Evolutionary conservation across 2,329 filamentous ascomycete species (phyloP), one percentile per base, ranked within the genome.

Genomic region (Cladosporium sp.): DNA sequence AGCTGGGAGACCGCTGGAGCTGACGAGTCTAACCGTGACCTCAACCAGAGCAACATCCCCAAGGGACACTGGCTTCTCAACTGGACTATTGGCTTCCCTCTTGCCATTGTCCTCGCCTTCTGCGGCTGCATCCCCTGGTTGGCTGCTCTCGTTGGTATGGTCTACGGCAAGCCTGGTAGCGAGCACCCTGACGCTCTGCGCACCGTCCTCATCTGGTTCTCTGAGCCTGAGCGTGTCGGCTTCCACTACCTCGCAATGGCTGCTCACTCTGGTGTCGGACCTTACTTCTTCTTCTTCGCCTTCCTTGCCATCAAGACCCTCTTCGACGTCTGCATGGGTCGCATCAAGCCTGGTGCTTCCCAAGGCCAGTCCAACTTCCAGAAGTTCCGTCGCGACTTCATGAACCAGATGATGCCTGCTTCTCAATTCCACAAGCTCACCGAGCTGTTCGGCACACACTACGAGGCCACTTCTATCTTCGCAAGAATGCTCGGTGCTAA

Each of bases 1-100:
- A 83, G 80, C 65, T 83, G 82, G 80, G 82, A 84, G 64, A 69
- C 78, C 22, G 66, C 75, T 20, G 79, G 81, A 60, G 71, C 74
- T 11, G 66, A 69, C 51, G 79, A 83, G 63, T 67, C 71, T 5
- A 80, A 81, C 68, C 77, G 79, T 14, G 74, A 80, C 42, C 69
- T 80, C 0, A 71, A 74, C 3, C 61, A 73, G 0, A 70, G 67
- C 55, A 71, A 70, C 28, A 70, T 73, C 1, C 75, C 78, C 36
- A 67, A 73, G 47, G 69, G 78, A 1, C 80, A 82, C 66, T 80
- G 78, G 74, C 60, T 75, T 0, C 70, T 81, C 45, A 69, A 70
- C 3, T 39, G 75, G 3, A 65, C 83, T 15, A 59, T 78, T 3
- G 79, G 78, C 3, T 58, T 73, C 15, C 81, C 81, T 0, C 63